Conservation (phyloP, 352 stramenopile genomes). For the Globisporangium camurandrum region DNA sequence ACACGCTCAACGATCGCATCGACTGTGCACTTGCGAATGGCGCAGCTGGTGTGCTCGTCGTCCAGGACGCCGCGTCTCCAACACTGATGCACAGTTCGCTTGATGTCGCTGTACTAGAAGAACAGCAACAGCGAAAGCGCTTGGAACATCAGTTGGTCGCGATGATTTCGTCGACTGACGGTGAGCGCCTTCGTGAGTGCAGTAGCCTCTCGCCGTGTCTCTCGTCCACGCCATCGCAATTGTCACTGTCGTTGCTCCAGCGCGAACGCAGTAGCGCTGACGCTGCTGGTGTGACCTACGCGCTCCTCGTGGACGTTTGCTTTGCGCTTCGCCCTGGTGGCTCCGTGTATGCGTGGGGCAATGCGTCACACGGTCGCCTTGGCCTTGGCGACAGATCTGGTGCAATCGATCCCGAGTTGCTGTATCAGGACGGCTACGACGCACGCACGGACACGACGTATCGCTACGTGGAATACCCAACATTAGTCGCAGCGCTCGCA, state of each 20-base stretch:
- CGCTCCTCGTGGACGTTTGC: slow-evolving; percentile 36
- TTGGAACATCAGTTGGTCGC: slow-evolving; percentile 16
- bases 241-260: slow-evolving; percentile 20
- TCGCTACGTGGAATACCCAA: slow-evolving; percentile 37
- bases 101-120: slow-evolving; percentile 2
- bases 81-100: slow-evolving; percentile 16
- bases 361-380: slow-evolving; percentile 46
- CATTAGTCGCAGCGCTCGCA: slow-evolving; percentile 28
- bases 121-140: not conserved
- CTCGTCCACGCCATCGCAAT: no score
- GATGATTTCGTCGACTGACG: slow-evolving; percentile 25
- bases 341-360: slow-evolving; percentile 60
- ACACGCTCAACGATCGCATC: slow-evolving; percentile 27
- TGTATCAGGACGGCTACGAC: slow-evolving; percentile 62
- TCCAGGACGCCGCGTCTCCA: slow-evolving; percentile 22
- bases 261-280: no score
- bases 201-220: slow-evolving; percentile 15
- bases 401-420: no score
- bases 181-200: slow-evolving; percentile 18
- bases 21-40: slow-evolving; percentile 36
- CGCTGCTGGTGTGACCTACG: slow-evolving; percentile 18
- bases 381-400: slow-evolving; percentile 26
- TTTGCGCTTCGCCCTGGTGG: slow-evolving; percentile 40
- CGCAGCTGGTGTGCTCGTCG: slow-evolving; percentile 39
- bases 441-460: slow-evolving; percentile 61